Evolutionary conservation across 495 filamentous ascomycete genomes (phyloP), one percentile per base, ranked within the genome.

Genomic region (Thermochaetoides thermophila): DNA sequence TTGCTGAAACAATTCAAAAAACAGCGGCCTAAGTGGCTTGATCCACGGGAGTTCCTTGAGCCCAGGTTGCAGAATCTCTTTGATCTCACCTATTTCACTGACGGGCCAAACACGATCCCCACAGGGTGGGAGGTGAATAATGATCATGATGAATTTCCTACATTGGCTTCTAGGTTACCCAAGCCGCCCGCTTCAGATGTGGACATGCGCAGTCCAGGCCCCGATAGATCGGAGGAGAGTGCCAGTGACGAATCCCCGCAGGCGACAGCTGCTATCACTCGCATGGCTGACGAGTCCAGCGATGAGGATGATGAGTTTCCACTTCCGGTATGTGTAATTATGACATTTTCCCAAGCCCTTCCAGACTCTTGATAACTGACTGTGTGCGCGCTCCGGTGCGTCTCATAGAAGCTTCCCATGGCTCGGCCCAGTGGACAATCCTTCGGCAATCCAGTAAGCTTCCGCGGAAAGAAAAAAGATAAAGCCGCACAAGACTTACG

Each of bases 41-140:
- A 66, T 29, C 63, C 66, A 16, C 42, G 49, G 10, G 60, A 43
- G 26, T 64, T 60, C 32, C 56, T 67, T 9, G 59, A 69, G 1
- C 53, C 69, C 0, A 48, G 49, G 6, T 60, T 86, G 12, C 74
- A 81, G 31, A 66, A 68, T 27, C 48, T 92, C 8, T 94, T 94
- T 44, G 66, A 76, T 8, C 49, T 85, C 42, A 69, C 69, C 45
- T 69, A 76, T 36, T 68, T 75, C 41, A 40, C 52, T 5, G 63
- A 69, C 24, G 43, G 48, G 1, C 67, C 34, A 5, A 31, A 74
- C 17, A 48, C 58, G 29, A 53, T 84, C 17, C 79, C 78, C 2
- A 62, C 65, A 7, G 83, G 79, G 12, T 81, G 69, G 57, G 66
- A 62, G n/a, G 55, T 49, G 4, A 40, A 83, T 3, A 57, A 64